These are phyloP conservation scores for Hyaloscypha finlandica DNA, from an alignment of 495 filamentous ascomycete genomes.

Conservation along the genomic window DNA sequence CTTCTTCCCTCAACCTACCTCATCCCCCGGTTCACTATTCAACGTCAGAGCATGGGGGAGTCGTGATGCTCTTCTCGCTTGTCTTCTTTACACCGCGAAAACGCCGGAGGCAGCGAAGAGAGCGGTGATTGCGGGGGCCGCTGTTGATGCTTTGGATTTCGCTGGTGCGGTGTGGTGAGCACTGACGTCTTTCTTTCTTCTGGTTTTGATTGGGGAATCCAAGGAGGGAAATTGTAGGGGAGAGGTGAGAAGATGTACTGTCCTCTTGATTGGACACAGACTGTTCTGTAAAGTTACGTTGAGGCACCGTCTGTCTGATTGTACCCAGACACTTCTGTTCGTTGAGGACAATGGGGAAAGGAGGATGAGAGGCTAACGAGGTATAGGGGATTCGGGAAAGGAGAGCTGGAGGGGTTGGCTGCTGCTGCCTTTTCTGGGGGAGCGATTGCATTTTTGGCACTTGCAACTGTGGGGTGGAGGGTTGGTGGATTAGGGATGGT, in stretches of 20 bases:
- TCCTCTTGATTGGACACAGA: too few relatives aligned
- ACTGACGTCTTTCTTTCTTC: not conserved
- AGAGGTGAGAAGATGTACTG: too few relatives aligned
- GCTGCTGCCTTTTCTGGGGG: conserved; percentile 7
- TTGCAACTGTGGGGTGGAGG: conserved; percentile 13
- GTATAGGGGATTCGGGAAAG: conserved; percentile 1
- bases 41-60: not conserved
- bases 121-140: conserved; percentile 4
- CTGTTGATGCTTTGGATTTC: conserved; percentile 8
- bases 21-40: not conserved
- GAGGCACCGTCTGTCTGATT: too few relatives aligned
- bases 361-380: not conserved
- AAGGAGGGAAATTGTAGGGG: not conserved
- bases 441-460: conserved; percentile 6
- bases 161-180: conserved; percentile 6
- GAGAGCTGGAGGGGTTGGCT: not conserved
- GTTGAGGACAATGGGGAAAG: not conserved
- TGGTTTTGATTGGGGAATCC: not conserved
- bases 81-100: not conserved
- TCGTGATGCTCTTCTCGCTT: not conserved
- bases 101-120: not conserved
- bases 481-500: conserved; percentile 1
- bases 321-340: too few relatives aligned
- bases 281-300: too few relatives aligned
- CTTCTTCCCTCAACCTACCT: conserved; percentile 4